phyloP scores from a whole-genome alignment of 2,329 filamentous ascomycete genomes.

The Madurella mycetomatis region DNA sequence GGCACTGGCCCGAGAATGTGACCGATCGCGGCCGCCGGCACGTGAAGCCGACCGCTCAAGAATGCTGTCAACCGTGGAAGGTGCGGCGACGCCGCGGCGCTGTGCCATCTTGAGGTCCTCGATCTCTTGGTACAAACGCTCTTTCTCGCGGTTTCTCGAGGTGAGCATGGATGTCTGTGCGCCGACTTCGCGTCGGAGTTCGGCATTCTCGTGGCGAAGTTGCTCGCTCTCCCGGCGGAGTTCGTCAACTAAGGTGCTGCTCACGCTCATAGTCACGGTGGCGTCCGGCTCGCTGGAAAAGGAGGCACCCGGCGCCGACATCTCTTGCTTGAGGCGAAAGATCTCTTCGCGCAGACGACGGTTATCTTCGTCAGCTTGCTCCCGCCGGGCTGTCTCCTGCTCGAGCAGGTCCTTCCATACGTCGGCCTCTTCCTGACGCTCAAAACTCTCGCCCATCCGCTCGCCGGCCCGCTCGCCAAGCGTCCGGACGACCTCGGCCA shows the following conservation, averaged over 20 bases:
- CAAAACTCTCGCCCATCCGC: conserved; percentile 46
- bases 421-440: conserved; percentile 62
- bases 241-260: conserved; percentile 72
- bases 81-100: conserved; percentile 60
- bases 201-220: conserved; percentile 85
- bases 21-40: conserved; percentile 63
- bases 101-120: conserved; percentile 91
- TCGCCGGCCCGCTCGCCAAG: conserved; percentile 41
- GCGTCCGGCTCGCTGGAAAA: conserved; percentile 49
- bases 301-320: conserved; percentile 41
- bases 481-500: conserved; percentile 71
- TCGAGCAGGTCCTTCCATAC: conserved; percentile 95
- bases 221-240: conserved; percentile 65
- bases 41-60: conserved; percentile 92
- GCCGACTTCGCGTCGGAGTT: conserved; percentile 84
- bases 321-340: conserved; percentile 63
- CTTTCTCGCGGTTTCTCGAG: conserved; percentile 90
- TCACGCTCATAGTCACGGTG: conserved; percentile 50
- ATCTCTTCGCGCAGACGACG: conserved; percentile 79
- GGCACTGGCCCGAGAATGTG: conserved; percentile 69
- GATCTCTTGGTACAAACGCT: conserved; percentile 92
- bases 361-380: conserved; percentile 88
- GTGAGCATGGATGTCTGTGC: conserved; percentile 98
- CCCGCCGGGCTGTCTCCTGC: conserved; percentile 81
- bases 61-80: conserved; percentile 77